Base-by-base conservation (phyloP, 2,329 filamentous ascomycete species). In the Sclerotinia borealis region DNA sequence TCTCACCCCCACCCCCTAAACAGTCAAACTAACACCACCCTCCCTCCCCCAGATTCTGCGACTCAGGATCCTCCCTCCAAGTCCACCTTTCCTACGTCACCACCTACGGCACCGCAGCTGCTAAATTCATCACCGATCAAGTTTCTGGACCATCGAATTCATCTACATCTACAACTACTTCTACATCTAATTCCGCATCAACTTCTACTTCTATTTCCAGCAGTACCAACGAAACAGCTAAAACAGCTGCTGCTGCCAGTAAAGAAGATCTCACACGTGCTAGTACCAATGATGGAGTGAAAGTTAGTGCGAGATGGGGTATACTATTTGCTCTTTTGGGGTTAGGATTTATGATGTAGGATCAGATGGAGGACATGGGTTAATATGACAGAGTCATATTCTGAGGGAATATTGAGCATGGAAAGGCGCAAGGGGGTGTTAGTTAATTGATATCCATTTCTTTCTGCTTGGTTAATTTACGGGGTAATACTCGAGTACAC, bases 121-220 rank as follows among this genome's bases (percentile, higher is more conserved):
- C 58, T 10, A 60, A 60, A 51, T 60, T 60, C 34, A 52, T 60
- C 45, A 60, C 58, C 9, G 58, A 60, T 19, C 52, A 60, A 51
- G 36, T 60, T 29, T 10, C 52, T 1, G 37, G 48, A 3, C 27
- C n/a, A 50, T 11, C 48, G 6, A 13, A 15, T 3, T n/a, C 48
- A 8, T 34, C 48, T 11, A 22, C n/a, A n/a, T n/a, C n/a, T n/a
- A n/a, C n/a, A 6, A 13, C 27, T 3, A n/a, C 48, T 15, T 34
- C 48, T 11, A 22, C 41, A 4, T 3, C 41, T 3, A 10, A 7
- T 45, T 6, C 29, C n/a, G n/a, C n/a, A n/a, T n/a, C n/a, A n/a
- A n/a, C 41, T 8, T 3, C 41, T 3, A 10, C n/a, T 45, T 6
- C 29, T n/a, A 10, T 19, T 6, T 7, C 48, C 48, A 22, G 29